Conservation (phyloP, 1,284 basidiomycete species). For the Ceratobasidium sp. region DNA sequence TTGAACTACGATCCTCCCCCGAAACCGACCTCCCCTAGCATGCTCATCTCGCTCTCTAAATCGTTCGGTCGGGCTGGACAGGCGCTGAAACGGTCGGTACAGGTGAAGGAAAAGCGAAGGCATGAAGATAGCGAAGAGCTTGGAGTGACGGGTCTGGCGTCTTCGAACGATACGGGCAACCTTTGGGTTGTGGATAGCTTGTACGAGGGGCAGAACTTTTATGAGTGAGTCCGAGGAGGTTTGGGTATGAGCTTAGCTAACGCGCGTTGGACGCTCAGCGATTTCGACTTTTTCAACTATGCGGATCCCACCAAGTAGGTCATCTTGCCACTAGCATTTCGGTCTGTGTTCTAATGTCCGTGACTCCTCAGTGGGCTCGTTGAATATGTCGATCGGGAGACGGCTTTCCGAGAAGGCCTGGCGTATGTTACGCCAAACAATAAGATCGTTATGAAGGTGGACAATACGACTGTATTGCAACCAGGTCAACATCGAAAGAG, state of each 20-base stretch:
- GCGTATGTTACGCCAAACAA: conserved; percentile 43
- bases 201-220: conserved; percentile 48
- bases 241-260: conserved; percentile 1
- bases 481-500: conserved; percentile 46
- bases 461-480: conserved; percentile 41
- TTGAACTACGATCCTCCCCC: conserved; percentile 19
- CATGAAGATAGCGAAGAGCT: conserved; percentile 14
- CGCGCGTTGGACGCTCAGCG: conserved; percentile 24
- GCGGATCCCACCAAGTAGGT: conserved; percentile 49
- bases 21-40: neutral
- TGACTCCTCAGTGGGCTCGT: conserved; percentile 31
- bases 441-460: conserved; percentile 47
- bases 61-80: conserved; percentile 2
- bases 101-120: conserved; percentile 9
- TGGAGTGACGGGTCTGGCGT: neutral
- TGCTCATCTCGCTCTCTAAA: conserved; percentile 23
- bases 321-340: too few relatives aligned
- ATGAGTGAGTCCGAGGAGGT: conserved; percentile 46
- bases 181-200: conserved; percentile 46
- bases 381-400: conserved; percentile 41
- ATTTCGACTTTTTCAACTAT: conserved; percentile 48
- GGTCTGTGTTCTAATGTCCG: neutral
- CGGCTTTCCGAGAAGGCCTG: conserved; percentile 35
- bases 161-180: neutral
- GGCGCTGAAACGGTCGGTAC: neutral